Conservation (phyloP, 148 eudicot species). For the Chenopodium suecicum region DNA sequence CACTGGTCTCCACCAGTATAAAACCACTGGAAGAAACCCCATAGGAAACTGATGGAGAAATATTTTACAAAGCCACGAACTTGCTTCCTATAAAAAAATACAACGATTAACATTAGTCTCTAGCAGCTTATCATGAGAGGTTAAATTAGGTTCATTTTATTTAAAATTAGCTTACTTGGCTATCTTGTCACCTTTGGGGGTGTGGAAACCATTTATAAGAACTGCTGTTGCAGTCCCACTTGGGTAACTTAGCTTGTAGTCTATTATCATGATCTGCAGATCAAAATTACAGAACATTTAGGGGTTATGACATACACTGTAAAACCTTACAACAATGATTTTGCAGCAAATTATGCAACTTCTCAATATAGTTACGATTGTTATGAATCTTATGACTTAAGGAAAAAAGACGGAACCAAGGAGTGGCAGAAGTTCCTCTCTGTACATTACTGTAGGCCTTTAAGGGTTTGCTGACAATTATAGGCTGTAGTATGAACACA, state of each 20-base stretch:
- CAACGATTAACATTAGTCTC: not conserved
- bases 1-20: conserved; percentile 62
- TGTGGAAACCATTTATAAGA: conserved; percentile 87
- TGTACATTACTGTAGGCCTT: not conserved
- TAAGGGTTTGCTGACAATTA: too few relatives aligned
- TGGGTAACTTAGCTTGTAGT: conserved; percentile 73
- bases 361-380: not conserved
- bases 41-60: conserved; percentile 68
- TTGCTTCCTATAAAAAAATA: conserved; percentile 63
- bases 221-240: conserved; percentile 95
- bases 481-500: not conserved
- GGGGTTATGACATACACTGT: not conserved
- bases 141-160: too few relatives aligned
- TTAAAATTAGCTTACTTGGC: conserved; percentile 51
- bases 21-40: conserved; percentile 86
- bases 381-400: not conserved
- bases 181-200: conserved; percentile 63
- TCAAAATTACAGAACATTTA: not conserved
- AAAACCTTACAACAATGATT: not conserved
- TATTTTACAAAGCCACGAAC: conserved; percentile 61
- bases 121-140: not conserved
- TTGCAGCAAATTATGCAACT: not conserved
- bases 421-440: not conserved
- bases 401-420: not conserved
- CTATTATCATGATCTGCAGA: conserved; percentile 75